Conservation (phyloP, 2,329 filamentous ascomycete species). For the Pyrenophora graminea region DNA sequence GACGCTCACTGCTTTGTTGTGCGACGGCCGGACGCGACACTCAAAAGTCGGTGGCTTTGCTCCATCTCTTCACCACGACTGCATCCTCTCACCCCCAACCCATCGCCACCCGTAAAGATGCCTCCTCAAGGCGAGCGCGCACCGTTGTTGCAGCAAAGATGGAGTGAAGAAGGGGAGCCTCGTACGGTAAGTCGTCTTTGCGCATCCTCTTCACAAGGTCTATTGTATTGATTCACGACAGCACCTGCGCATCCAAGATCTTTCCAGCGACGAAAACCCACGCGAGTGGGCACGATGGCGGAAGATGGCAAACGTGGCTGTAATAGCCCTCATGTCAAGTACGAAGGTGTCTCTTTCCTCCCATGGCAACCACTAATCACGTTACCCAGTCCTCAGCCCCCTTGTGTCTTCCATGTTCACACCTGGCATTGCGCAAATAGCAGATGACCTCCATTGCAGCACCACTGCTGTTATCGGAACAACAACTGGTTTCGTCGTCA, state of each 20-base stretch:
- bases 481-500: slow-evolving; percentile 57
- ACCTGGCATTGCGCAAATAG: slow-evolving; percentile 56
- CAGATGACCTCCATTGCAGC: slow-evolving; percentile 50
- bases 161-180: slow-evolving; percentile 37
- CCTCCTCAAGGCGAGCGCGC: slow-evolving; percentile 41
- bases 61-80: background rate
- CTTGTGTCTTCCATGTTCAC: slow-evolving; percentile 58
- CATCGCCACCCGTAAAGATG: slow-evolving; percentile 16
- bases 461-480: slow-evolving; percentile 53
- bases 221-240: slow-evolving; percentile 19
- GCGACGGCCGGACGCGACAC: background rate
- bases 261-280: slow-evolving; percentile 51
- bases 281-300: slow-evolving; percentile 51
- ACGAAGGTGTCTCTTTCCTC: slow-evolving; percentile 5
- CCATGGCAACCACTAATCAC: background rate
- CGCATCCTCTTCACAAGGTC: background rate
- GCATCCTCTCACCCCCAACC: background rate
- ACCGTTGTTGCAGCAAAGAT: slow-evolving; percentile 45
- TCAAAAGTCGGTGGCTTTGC: background rate
- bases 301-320: slow-evolving; percentile 56
- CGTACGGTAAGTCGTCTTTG: slow-evolving; percentile 30
- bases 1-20: slow-evolving; percentile 5
- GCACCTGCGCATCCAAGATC: slow-evolving; percentile 29
- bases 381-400: slow-evolving; percentile 49
- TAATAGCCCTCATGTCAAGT: slow-evolving; percentile 58